Conservation (phyloP, 306 rosid genomes). For the Nissolia schottii region DNA sequence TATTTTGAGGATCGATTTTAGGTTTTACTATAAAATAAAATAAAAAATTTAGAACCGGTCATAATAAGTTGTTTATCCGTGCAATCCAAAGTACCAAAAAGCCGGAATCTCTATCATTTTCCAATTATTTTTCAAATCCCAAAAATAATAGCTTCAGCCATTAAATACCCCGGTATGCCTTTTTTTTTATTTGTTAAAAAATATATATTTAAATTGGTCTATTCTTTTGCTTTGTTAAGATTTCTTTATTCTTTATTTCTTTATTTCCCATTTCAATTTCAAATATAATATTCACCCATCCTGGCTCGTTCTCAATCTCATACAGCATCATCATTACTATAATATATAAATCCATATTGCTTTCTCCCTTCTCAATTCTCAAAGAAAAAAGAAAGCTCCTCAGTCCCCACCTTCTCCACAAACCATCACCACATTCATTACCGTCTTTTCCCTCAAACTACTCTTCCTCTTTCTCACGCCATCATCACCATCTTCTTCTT, state of each 20-base stretch:
- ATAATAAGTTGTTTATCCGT: neutral
- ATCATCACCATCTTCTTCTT: neutral
- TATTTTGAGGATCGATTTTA: too few species aligned
- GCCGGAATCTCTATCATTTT: neutral
- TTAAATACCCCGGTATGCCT: neutral
- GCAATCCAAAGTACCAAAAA: neutral
- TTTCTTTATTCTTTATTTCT: too few species aligned
- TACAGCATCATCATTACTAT: neutral
- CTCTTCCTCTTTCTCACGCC: neutral
- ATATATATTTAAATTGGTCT: neutral
- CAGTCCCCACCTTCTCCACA: conserved; percentile 8
- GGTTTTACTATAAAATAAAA: too few species aligned
- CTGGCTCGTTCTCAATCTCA: neutral
- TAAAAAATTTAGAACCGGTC: neutral
- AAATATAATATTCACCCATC: neutral
- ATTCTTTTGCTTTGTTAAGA: neutral
- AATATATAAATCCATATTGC: neutral
- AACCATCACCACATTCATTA: neutral
- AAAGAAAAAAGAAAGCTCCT: neutral
- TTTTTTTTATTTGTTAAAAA: neutral
- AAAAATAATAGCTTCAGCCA: neutral
- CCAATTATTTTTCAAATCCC: neutral
- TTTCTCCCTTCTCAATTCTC: neutral
- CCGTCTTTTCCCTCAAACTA: neutral
- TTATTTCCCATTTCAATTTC: neutral